Conservation (phyloP, 345 rosid genomes). For the Ailanthus altissimus region DNA sequence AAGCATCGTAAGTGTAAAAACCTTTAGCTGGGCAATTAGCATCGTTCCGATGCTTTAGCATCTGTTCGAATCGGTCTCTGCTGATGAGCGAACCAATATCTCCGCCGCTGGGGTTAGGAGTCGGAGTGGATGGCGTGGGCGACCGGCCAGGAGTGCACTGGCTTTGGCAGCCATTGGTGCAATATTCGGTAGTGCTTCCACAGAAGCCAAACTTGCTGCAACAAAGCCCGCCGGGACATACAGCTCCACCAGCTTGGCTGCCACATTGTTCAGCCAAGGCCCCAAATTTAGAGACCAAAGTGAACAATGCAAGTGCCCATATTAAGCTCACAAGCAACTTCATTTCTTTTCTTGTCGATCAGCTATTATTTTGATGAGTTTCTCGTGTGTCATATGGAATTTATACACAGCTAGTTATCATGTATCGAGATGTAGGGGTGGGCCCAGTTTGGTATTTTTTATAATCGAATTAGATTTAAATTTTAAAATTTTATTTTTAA, state of each 20-base stretch:
- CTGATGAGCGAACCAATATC: constrained; percentile 29
- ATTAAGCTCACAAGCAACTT: background rate
- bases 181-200: constrained; percentile 29
- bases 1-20: constrained; percentile 65
- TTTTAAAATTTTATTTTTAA: too few relatives aligned
- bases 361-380: too few relatives aligned
- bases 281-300: background rate
- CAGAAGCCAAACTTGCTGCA: constrained; percentile 36
- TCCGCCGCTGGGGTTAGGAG: constrained; percentile 11
- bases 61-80: constrained; percentile 35
- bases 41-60: constrained; percentile 56
- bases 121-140: background rate
- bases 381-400: too few relatives aligned
- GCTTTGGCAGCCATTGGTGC: constrained; percentile 34
- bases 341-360: background rate
- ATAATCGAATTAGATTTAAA: too few relatives aligned
- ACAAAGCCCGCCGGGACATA: constrained; percentile 30
- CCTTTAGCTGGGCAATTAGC: constrained; percentile 41
- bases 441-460: too few relatives aligned
- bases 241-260: constrained; percentile 30
- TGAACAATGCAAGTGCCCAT: background rate
- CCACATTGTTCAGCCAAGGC: constrained; percentile 37
- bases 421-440: too few relatives aligned
- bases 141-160: constrained; percentile 18
- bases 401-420: too few relatives aligned